Evolutionary conservation across 768 basidiomycete species (phyloP).

Genomic region (Udeniomyces megalosporus): DNA sequence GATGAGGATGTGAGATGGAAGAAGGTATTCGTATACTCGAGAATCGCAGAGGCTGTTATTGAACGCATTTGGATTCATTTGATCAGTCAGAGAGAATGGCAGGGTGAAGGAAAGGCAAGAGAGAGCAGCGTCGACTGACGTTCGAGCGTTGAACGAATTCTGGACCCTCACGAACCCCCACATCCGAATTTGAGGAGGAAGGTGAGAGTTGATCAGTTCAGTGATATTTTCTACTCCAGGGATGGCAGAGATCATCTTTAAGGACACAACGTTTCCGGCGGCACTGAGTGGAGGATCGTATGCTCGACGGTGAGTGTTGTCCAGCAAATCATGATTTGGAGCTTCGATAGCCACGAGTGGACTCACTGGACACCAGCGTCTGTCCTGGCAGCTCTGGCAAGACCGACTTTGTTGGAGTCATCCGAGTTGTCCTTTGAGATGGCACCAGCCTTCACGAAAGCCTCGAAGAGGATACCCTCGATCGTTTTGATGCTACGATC

Average conservation of each 20-base stretch:
- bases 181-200: slow-evolving; percentile 83
- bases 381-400: slow-evolving; percentile 80
- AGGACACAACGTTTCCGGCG: slow-evolving; percentile 70
- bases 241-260: slow-evolving; percentile 69
- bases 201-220: slow-evolving; percentile 57
- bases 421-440: slow-evolving; percentile 89
- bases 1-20: slow-evolving; percentile 81
- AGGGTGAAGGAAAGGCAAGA: not conserved
- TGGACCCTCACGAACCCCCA: slow-evolving; percentile 61
- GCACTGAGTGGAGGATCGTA: slow-evolving; percentile 31
- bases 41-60: slow-evolving; percentile 69
- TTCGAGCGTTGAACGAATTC: slow-evolving; percentile 33
- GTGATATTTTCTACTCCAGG: slow-evolving; percentile 59
- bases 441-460: slow-evolving; percentile 73
- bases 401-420: slow-evolving; percentile 65
- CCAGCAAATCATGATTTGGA: no score
- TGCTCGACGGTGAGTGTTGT: not conserved
- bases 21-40: slow-evolving; percentile 91
- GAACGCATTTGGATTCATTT: not conserved
- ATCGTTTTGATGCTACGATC: slow-evolving; percentile 46
- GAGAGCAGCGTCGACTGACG: slow-evolving; percentile 18
- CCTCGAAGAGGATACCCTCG: slow-evolving; percentile 75
- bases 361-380: slow-evolving; percentile 75
- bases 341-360: no score
- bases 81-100: not conserved